Base-by-base conservation (phyloP, 768 basidiomycete species). In the Leccinum subgranulosum region DNA sequence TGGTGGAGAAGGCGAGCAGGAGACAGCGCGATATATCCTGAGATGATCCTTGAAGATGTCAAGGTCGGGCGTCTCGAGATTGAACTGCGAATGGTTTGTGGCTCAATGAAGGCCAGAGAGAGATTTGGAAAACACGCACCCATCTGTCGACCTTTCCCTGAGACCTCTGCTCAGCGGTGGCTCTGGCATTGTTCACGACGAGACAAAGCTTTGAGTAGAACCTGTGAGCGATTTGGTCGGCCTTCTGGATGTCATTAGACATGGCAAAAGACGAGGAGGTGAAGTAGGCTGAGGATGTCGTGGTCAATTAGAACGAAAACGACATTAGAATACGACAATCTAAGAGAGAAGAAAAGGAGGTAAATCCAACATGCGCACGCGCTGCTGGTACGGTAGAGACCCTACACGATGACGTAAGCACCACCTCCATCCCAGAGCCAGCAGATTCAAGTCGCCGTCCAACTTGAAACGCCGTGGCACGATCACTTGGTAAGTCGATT, bases 181-280 rank as follows among this genome's bases (percentile, higher is more conserved):
- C 78, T 58, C 91, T 78, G 14, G 90, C 87, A 68, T 89, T 77
- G 70, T 85, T 81, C 62, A 93, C 79, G 64, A 90, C 81, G 66
- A 87, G 84, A 69, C 83, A 84, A 53, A 92, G 84, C 77, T 93
- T 93, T 51, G 86, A 84, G 75, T 90, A 92, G 73, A 90, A 84
- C 71, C 86, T 85, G 73, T 86, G 85, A 50, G 88, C 87, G 66
- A 93, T 92, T 79, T 91, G 89, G 80, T 93, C 90, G 63, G 90
- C 87, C 78, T 85, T 91, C 69, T 75, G 74, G 58, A 74, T 75
- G 73, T 81, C 79, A 77, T 77, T 79, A 65, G 79, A 79, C 79
- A 80, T 80, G 71, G 78, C 74, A 73, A 69, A 69, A 55, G 65
- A 48, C 46, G 51, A 33, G 47, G 49, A 41, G 10, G 48, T 39